phyloP scores from a whole-genome alignment of 768 basidiomycete genomes.

The Pholiota microspora region DNA sequence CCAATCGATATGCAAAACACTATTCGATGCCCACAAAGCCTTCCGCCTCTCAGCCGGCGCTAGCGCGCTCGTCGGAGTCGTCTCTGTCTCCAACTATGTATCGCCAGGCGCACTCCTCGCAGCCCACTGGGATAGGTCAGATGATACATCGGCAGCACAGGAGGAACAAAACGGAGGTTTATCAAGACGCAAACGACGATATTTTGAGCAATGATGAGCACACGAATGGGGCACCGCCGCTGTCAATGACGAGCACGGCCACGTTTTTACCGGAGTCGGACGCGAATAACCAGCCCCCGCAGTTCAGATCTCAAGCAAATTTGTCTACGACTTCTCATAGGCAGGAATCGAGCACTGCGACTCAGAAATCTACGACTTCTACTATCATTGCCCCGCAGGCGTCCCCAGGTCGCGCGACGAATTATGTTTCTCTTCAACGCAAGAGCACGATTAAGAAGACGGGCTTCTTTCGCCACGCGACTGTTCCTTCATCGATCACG shows the following conservation, averaged over 20 bases:
- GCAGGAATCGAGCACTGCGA: background rate
- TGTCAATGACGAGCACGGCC: background rate
- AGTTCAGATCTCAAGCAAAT: background rate
- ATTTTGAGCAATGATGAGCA: background rate
- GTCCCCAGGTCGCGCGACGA: slow-evolving; percentile 17
- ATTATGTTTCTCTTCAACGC: slow-evolving; percentile 31
- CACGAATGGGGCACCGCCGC: background rate
- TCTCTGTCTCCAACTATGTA: background rate
- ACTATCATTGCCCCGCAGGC: background rate
- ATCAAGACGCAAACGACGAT: background rate
- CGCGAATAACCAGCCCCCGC: background rate
- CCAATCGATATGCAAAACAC: background rate
- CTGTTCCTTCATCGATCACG: slow-evolving; percentile 25
- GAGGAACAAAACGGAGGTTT: background rate
- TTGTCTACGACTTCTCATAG: background rate
- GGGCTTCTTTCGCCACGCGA: slow-evolving; percentile 10
- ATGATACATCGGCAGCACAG: background rate
- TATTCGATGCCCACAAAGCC: slow-evolving; percentile 1
- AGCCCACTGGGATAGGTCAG: slow-evolving; percentile 3
- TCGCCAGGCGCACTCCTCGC: slow-evolving; percentile 1
- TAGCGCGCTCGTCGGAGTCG: background rate
- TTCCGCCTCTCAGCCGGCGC: background rate
- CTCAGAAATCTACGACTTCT: background rate
- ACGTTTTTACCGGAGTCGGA: slow-evolving; percentile 2
- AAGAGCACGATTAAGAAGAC: slow-evolving; percentile 24